Evolutionary conservation across 1,284 basidiomycete species (phyloP), one percentile per base, ranked within the genome.

Genomic region (Pseudozyma thailandica): DNA sequence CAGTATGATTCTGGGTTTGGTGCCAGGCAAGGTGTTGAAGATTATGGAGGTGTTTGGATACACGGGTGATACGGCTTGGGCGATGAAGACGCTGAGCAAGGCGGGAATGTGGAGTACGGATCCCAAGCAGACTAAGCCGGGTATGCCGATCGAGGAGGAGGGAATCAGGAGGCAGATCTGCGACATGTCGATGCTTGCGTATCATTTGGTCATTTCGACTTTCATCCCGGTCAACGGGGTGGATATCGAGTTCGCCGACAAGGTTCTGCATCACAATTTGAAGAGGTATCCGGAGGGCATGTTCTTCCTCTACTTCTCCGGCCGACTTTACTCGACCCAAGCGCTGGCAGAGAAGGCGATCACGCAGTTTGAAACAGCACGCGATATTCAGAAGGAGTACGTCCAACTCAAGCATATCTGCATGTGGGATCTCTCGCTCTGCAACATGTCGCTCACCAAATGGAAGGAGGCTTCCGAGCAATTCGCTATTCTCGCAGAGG

Each of bases 31-130:
- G 48, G 74, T 82, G 28, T 66, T 82, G 41, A 81, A 80, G 66
- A 76, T 82, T 56, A 82, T 82, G 81, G 79, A 81, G 50, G 71
- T 81, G 43, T 80, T 82, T 53, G 81, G 81, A 13, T 82, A 82
- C 60, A 76, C 73, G 3, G 81, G 81, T 45, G 76, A 81, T 35
- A 74, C 70, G 2, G 46, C 60, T 15, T 72, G 64, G 49, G 81
- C 72, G 4, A 62, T 82, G 45, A 59, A 73, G 59, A 79, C 75
- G 28, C 72, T 82, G 21, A 50, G 61, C 45, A 60, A 64, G 27
- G 69, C 81, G 23, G 79, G 79, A 27, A 61, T 57, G 25, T 82
- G 81, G 81, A 66, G 49, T 28, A 13, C 33, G 5, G 57, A 70
- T 37, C 50, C 77, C 4, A 47, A 50, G 15, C 50, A 63, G 46